Conservation (phyloP, 208 protist genomes). For the Acanthamoeba castellanii region DNA sequence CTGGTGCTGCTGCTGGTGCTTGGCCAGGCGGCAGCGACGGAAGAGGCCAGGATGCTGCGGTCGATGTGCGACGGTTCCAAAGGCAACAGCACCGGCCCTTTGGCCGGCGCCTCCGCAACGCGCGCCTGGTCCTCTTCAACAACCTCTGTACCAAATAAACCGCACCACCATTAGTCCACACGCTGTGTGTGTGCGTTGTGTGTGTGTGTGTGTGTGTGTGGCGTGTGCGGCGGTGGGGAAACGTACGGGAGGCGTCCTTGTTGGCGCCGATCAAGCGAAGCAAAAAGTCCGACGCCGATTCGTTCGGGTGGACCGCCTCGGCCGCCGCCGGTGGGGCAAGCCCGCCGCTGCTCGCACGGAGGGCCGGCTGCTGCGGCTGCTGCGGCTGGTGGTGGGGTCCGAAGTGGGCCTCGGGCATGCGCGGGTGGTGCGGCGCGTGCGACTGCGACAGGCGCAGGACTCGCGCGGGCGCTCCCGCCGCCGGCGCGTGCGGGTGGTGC, state of each 20-base stretch:
- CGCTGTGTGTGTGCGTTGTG: background rate
- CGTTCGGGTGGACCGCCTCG: background rate
- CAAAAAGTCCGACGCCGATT: conserved; percentile 12
- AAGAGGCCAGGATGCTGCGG: background rate
- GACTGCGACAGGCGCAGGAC: background rate
- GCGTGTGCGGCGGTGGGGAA: background rate
- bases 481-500: background rate
- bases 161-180: background rate
- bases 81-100: background rate
- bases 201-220: too few relatives aligned
- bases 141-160: background rate
- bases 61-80: background rate
- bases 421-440: background rate
- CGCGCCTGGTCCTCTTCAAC: background rate
- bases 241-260: background rate
- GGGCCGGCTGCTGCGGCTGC: background rate
- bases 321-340: background rate
- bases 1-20: background rate
- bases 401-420: background rate
- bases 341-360: background rate
- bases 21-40: background rate
- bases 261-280: background rate
- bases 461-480: background rate
- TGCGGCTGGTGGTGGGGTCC: background rate
- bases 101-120: background rate